Base-by-base conservation (phyloP, 2,329 filamentous ascomycete species). In the Paecilomyces niveus region DNA sequence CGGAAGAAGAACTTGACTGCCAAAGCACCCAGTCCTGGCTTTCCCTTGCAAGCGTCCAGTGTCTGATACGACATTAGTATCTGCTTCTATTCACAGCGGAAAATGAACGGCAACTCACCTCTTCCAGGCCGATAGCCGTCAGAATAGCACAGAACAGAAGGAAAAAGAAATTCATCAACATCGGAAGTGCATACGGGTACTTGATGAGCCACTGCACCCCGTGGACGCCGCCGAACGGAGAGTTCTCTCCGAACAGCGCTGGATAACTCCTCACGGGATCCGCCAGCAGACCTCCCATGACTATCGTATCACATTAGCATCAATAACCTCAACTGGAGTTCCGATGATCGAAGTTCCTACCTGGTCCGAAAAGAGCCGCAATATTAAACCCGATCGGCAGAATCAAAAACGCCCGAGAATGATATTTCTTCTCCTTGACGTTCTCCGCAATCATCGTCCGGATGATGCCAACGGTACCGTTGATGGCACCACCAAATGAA, bases 151-250 rank as follows among this genome's bases (percentile, higher is more conserved):
- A 83, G 3, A 78, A 68, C 1, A 80, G 67, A 18, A 90, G 75
- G 61, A 87, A 84, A 1, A 81, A 61, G 4, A 83, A 82, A 66
- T 86, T 89, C 54, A 88, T 78, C 3, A 90, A 71, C 68, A 88
- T 89, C 0, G 88, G 88, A 54, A 89, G 73, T 1, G 87, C 85
- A 70, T 88, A 90, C 0, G 87, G 87, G 67, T 84, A 89, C 52
- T 71, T 74, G 24, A 74, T 78, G 70, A 88, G 80, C 85, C 87
- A 89, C 53, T 80, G 70, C 1, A 85, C 85, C 0, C 84, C 84
- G 50, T 77, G 56, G 50, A 78, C 72, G 9, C 83, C 83, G 3
- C 83, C 83, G 55, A 88, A 78, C 0, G 79, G 70, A 0, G 83
- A 84, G 15, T 80, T 80, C 4, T 81, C 77, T 1, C 85, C 86